These are phyloP conservation scores for Mortierella sp. DNA, from an alignment of 371 early-diverging fungal genomes.

Conservation along the genomic window DNA sequence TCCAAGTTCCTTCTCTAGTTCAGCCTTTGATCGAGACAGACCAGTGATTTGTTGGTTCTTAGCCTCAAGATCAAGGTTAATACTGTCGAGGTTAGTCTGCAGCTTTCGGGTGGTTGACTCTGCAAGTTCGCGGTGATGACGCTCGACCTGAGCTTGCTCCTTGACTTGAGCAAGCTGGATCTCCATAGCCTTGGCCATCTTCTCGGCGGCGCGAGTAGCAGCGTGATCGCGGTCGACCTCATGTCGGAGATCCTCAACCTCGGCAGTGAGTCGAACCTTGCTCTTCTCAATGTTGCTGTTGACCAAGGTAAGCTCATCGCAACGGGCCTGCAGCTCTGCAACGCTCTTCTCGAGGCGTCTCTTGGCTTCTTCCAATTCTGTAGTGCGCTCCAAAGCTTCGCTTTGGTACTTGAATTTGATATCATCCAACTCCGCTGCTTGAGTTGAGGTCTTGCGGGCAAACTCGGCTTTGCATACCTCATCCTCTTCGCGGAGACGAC, in stretches of 20 bases:
- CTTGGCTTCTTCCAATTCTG: slow-evolving; percentile 75
- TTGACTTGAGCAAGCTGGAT: slow-evolving; percentile 65
- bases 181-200: slow-evolving; percentile 69
- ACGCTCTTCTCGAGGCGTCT: slow-evolving; percentile 72
- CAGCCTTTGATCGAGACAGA: slow-evolving; percentile 72
- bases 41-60: slow-evolving; percentile 62
- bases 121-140: slow-evolving; percentile 73
- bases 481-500: slow-evolving; percentile 76
- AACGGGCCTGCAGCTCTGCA: slow-evolving; percentile 68
- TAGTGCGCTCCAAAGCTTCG: slow-evolving; percentile 65
- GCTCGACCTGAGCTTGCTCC: slow-evolving; percentile 70
- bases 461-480: slow-evolving; percentile 69
- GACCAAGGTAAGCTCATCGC: slow-evolving; percentile 69
- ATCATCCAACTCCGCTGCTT: slow-evolving; percentile 76
- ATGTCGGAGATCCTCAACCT: slow-evolving; percentile 79
- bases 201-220: slow-evolving; percentile 71
- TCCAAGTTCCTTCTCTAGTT: slow-evolving; percentile 79
- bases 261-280: slow-evolving; percentile 69
- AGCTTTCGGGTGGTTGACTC: slow-evolving; percentile 71
- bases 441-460: slow-evolving; percentile 65
- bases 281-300: slow-evolving; percentile 75
- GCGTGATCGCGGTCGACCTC: slow-evolving; percentile 82
- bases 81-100: slow-evolving; percentile 68
- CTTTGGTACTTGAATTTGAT: slow-evolving; percentile 74
- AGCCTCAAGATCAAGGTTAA: slow-evolving; percentile 71